Conservation (phyloP, 73 alveolate species). For the Blepharisma stoltei region DNA sequence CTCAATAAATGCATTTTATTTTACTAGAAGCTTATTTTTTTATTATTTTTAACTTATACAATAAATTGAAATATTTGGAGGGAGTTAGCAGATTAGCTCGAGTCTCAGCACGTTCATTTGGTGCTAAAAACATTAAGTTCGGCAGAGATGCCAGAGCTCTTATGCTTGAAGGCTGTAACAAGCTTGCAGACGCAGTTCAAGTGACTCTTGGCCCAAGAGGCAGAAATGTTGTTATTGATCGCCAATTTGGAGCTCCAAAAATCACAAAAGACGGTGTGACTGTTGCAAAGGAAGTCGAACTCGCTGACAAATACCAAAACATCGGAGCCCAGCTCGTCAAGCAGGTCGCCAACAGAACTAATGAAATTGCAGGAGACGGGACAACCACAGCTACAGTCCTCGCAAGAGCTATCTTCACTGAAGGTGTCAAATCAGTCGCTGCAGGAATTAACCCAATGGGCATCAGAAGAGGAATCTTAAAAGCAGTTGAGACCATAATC, state of each 20-base stretch:
- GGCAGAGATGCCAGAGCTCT: slow-evolving; percentile 73
- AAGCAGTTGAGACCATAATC: slow-evolving; percentile 88
- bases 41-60: no score
- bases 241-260: slow-evolving; percentile 80
- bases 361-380: slow-evolving; percentile 99
- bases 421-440: slow-evolving; percentile 94
- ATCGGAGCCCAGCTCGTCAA: slow-evolving; percentile 86
- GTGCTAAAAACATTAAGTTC: slow-evolving; percentile 61
- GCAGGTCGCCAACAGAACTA: slow-evolving; percentile 92
- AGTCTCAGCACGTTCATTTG: slow-evolving; percentile 26
- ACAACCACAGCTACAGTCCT: slow-evolving; percentile 98
- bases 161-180: slow-evolving; percentile 66
- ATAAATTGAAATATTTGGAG: no score
- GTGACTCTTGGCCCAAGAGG: slow-evolving; percentile 75
- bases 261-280: slow-evolving; percentile 96
- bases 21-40: no score
- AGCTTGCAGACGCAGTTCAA: slow-evolving; percentile 74
- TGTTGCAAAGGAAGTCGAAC: slow-evolving; percentile 87
- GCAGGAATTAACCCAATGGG: slow-evolving; percentile 99
- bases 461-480: slow-evolving; percentile 93
- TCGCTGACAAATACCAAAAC: slow-evolving; percentile 78
- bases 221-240: slow-evolving; percentile 66
- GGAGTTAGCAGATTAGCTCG: background rate
- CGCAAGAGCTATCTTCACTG: slow-evolving; percentile 93
- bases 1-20: no score